Evolutionary conservation across 2,329 filamentous ascomycete species (phyloP).

Genomic region (Pseudogymnoascus sp.): DNA sequence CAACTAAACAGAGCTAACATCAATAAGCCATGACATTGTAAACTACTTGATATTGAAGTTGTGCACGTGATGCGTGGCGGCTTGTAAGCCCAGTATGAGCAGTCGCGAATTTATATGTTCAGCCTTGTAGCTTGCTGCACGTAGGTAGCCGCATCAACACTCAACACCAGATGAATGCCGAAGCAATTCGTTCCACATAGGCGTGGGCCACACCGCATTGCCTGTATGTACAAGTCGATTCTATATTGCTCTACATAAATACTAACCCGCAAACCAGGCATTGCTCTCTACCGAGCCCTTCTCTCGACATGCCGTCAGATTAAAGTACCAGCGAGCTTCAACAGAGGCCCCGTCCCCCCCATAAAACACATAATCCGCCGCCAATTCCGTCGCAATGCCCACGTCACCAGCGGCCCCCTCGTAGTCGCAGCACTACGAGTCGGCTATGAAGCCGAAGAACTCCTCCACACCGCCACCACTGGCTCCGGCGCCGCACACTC

Average conservation of each 20-base stretch:
- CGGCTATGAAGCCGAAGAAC: slow-evolving; percentile 52
- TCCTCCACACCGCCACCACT: slow-evolving; percentile 24
- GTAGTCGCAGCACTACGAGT: slow-evolving; percentile 56
- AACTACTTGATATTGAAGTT: not conserved
- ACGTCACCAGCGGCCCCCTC: slow-evolving; percentile 52
- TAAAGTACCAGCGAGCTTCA: slow-evolving; percentile 42
- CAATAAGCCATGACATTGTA: slow-evolving; percentile 6
- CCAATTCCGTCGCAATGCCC: slow-evolving; percentile 54
- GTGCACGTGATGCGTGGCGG: not conserved
- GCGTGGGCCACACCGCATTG: slow-evolving; percentile 44
- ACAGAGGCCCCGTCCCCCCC: slow-evolving; percentile 35
- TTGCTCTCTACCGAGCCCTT: slow-evolving; percentile 68
- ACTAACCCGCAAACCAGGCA: slow-evolving; percentile 37
- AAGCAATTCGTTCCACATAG: slow-evolving; percentile 37
- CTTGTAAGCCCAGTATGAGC: not conserved
- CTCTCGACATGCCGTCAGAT: slow-evolving; percentile 50
- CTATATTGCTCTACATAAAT: not conserved
- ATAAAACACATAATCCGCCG: slow-evolving; percentile 53
- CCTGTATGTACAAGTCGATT: slow-evolving; percentile 33
- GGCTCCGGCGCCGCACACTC: slow-evolving; percentile 18
- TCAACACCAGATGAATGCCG: slow-evolving; percentile 36
- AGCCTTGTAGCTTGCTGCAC: not conserved
- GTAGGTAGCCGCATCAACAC: not conserved
- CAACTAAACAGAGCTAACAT: slow-evolving; percentile 10
- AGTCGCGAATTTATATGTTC: not conserved